Evolutionary conservation across 495 filamentous ascomycete genomes (phyloP).

Genomic region (Paragyromitra xinjiangensis): DNA sequence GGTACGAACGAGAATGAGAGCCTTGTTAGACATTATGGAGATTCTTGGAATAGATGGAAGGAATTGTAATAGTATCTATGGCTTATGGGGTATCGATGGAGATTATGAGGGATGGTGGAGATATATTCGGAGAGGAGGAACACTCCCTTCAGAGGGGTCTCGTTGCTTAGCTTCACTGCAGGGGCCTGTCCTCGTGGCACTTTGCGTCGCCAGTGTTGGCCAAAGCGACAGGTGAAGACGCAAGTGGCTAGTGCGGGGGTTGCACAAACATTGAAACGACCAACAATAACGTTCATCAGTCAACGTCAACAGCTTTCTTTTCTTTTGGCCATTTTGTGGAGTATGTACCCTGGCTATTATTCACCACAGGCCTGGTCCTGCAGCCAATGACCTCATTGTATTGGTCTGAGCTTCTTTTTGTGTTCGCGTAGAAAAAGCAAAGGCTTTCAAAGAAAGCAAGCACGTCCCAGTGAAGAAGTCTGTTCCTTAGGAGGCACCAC

Average conservation of each 20-base stretch:
- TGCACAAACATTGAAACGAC: slow-evolving; percentile 7
- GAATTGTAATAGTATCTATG: slow-evolving; percentile 6
- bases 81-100: not conserved
- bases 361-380: not conserved
- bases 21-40: slow-evolving; percentile 52
- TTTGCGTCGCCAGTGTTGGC: slow-evolving; percentile 24
- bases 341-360: not conserved
- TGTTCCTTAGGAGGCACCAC: not conserved
- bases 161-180: slow-evolving; percentile 35
- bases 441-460: not conserved
- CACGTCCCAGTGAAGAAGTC: not conserved
- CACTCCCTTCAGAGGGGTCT: slow-evolving; percentile 26
- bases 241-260: slow-evolving; percentile 27
- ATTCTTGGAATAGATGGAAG: not conserved
- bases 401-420: not conserved
- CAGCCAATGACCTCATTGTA: not conserved
- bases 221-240: slow-evolving; percentile 9
- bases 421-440: not conserved
- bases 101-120: slow-evolving; percentile 22
- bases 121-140: slow-evolving; percentile 20
- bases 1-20: slow-evolving; percentile 53
- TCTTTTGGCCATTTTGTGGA: not conserved
- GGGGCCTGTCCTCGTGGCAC: slow-evolving; percentile 50
- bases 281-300: slow-evolving; percentile 7
- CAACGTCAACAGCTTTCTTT: slow-evolving; percentile 3